phyloP scores from a whole-genome alignment of 2,329 filamentous ascomycete species.

The Fusarium subglutinans region DNA sequence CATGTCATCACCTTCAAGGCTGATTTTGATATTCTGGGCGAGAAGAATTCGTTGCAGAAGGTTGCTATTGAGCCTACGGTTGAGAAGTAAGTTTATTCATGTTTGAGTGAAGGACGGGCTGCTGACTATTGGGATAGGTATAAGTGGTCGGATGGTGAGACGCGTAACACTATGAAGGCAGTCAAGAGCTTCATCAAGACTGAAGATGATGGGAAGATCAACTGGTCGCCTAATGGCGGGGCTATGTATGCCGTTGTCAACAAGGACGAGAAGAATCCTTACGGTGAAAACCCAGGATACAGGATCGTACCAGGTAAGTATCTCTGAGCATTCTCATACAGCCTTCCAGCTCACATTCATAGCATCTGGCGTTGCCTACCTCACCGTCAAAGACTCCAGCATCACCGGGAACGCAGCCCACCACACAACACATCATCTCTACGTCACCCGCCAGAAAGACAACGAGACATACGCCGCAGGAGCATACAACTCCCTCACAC shows the following conservation, averaged over 20 bases:
- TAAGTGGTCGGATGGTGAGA: neutral
- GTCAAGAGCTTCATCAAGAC: constrained; percentile 1
- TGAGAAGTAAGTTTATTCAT: neutral
- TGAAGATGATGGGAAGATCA: neutral
- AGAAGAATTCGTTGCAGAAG: constrained; percentile 1
- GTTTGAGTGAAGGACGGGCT: fast-evolving
- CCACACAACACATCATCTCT: constrained; percentile 2
- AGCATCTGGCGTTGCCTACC: neutral
- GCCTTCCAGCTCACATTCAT: fast-evolving
- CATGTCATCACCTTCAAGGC: neutral
- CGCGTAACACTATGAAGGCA: neutral
- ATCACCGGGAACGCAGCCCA: neutral
- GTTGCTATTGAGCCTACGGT: neutral
- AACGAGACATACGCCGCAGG: neutral
- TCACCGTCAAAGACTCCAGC: neutral
- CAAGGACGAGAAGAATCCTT: neutral
- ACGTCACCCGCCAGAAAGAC: neutral
- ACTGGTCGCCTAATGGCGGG: neutral
- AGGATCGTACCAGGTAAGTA: neutral
- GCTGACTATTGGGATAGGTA: neutral
- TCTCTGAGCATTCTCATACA: fast-evolving
- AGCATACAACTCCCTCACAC: neutral
- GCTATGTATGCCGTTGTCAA: neutral
- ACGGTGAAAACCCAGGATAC: neutral
- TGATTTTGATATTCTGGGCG: neutral